Evolutionary conservation across 2,329 filamentous ascomycete genomes (phyloP).

Genomic region (Venturia carpophila): DNA sequence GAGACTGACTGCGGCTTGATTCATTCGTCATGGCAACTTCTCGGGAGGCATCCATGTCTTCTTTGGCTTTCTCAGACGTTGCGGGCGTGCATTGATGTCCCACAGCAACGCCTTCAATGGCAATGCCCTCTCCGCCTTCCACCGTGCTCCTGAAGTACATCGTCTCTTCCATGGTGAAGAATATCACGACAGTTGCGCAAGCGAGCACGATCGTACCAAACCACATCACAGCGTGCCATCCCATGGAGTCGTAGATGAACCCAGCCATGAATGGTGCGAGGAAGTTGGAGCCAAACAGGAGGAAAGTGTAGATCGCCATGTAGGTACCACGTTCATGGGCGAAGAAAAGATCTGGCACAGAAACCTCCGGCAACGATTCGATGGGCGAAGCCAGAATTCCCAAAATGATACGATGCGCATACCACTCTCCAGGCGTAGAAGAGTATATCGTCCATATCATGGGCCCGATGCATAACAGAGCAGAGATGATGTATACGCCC

Average conservation of each 20-base stretch:
- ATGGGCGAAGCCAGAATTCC: constrained; percentile 23
- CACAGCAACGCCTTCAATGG: not conserved
- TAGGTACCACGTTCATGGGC: constrained; percentile 19
- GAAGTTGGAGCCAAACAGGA: constrained; percentile 30
- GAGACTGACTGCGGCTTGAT: not conserved
- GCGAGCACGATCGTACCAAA: constrained; percentile 49
- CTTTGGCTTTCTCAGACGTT: not conserved
- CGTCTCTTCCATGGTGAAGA: constrained; percentile 55
- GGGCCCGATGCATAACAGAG: constrained; percentile 31
- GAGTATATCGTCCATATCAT: constrained; percentile 10
- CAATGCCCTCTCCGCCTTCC: not conserved
- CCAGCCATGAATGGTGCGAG: constrained; percentile 32
- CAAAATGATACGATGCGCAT: constrained; percentile 21
- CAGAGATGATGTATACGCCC: constrained; percentile 40
- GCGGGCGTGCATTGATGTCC: not conserved
- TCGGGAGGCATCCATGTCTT: not conserved
- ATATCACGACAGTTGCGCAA: constrained; percentile 43
- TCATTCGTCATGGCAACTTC: not conserved
- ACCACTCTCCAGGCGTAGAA: constrained; percentile 9
- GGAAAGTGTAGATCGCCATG: constrained; percentile 28
- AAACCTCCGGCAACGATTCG: constrained; percentile 21
- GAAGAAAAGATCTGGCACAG: constrained; percentile 20
- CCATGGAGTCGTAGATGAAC: constrained; percentile 30
- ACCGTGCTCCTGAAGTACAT: constrained; percentile 35
- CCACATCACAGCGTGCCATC: constrained; percentile 34